Percentiles rank a stretch among this genome's conserved stretches.
Conservation (phyloP, 805 yeast species). For the Candida dajiaensis region DNA sequence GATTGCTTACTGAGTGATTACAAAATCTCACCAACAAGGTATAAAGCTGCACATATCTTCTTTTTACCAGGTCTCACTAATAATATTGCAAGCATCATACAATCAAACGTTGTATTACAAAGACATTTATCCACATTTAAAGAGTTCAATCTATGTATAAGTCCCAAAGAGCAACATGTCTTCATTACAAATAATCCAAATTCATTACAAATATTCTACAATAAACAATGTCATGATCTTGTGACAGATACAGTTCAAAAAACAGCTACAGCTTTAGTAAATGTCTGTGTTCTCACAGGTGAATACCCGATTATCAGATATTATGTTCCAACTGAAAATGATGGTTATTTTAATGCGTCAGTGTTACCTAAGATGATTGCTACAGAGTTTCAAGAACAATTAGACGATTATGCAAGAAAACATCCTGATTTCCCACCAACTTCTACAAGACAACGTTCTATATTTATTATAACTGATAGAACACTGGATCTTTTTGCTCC, state of each 20-base stretch:
- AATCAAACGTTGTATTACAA: conserved; percentile 24
- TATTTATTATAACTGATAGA: conserved; percentile 75
- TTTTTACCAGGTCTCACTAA: conserved; percentile 56
- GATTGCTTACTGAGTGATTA: conserved; percentile 79
- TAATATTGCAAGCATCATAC: conserved; percentile 25
- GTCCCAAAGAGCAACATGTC: conserved; percentile 65
- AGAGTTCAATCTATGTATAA: conserved; percentile 42
- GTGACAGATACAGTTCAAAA: conserved; percentile 51
- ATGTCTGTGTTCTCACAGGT: conserved; percentile 71
- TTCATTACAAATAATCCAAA: conserved; percentile 61
- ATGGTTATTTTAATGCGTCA: conserved; percentile 47
- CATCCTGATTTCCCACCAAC: conserved; percentile 61
- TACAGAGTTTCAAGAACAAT: conserved; percentile 54
- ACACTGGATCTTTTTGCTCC: conserved; percentile 81
- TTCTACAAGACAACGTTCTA: conserved; percentile 58
- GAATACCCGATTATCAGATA: conserved; percentile 86
- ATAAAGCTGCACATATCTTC: conserved; percentile 66
- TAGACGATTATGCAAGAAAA: conserved; percentile 70
- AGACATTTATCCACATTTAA: conserved; percentile 27
- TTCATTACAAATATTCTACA: conserved; percentile 71
- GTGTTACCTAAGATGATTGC: conserved; percentile 68
- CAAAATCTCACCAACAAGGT: conserved; percentile 57
- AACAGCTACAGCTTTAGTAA: conserved; percentile 62
- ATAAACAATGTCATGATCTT: conserved; percentile 52
- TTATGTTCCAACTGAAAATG: conserved; percentile 46